A percentile compares a stretch with the other conserved stretches of the same genome.
Conservation (phyloP, 495 filamentous ascomycete genomes). For the Chaetomium tenue region DNA sequence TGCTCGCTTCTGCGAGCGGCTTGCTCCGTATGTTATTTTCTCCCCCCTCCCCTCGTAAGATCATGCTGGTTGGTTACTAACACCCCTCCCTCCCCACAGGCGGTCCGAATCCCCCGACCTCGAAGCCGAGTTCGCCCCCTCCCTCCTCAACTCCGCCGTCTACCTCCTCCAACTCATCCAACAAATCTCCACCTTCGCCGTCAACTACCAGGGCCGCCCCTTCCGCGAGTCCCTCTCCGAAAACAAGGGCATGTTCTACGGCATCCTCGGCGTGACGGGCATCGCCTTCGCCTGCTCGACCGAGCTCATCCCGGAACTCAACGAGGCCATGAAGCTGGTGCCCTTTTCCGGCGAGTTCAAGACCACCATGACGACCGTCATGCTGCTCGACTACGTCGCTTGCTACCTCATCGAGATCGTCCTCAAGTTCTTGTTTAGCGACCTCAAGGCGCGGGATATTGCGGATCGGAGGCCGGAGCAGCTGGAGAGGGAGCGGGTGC, state of each 20-base stretch:
- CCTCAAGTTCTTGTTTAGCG: conserved; percentile 83
- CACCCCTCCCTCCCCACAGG: conserved; percentile 36
- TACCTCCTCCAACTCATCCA: conserved; percentile 98
- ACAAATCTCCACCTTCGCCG: conserved; percentile 98
- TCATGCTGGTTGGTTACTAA: too few relatives aligned
- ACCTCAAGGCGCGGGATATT: conserved; percentile 93
- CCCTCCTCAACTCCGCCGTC: conserved; percentile 92
- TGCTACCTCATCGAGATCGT: conserved; percentile 89
- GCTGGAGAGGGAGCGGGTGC: conserved; percentile 67
- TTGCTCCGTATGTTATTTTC: conserved; percentile 67
- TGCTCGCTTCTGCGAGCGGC: conserved; percentile 76
- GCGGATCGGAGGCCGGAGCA: conserved; percentile 83
- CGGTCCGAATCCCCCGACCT: conserved; percentile 75
- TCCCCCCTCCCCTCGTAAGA: not conserved
- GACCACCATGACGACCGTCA: conserved; percentile 73
- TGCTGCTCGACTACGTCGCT: conserved; percentile 84
- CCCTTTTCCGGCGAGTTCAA: conserved; percentile 94
- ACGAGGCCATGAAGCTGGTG: conserved; percentile 87
- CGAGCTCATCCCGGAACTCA: conserved; percentile 93
- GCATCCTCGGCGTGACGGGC: conserved; percentile 79
- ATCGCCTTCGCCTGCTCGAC: conserved; percentile 96
- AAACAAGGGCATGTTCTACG: conserved; percentile 98
- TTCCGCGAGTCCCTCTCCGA: conserved; percentile 95
- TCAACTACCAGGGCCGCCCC: conserved; percentile 98
- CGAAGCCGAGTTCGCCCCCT: conserved; percentile 92